These are phyloP conservation scores for Ustilaginoidea virens DNA, from an alignment of 2,329 filamentous ascomycete species.

Conservation along the genomic window DNA sequence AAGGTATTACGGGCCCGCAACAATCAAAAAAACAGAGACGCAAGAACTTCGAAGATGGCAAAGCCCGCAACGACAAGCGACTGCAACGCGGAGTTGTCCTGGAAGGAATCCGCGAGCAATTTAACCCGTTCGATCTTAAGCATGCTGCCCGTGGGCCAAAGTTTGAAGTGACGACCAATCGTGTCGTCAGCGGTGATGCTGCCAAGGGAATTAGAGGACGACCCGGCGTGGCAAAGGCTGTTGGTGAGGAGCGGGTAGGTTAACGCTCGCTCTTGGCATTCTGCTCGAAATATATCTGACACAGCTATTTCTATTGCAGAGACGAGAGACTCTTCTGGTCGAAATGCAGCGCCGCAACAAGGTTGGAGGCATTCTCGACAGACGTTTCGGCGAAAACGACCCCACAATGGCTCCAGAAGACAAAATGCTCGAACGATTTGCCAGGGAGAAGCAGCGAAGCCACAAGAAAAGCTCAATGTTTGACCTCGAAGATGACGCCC, in stretches of 20 bases:
- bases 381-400: slow-evolving; percentile 91
- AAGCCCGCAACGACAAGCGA: slow-evolving; percentile 53
- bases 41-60: slow-evolving; percentile 50
- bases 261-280: too few species aligned
- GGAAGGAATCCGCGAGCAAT: slow-evolving; percentile 78
- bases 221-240: slow-evolving; percentile 71
- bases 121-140: slow-evolving; percentile 96
- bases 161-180: slow-evolving; percentile 65
- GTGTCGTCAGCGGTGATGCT: slow-evolving; percentile 33
- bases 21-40: slow-evolving; percentile 92
- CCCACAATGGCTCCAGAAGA: slow-evolving; percentile 88
- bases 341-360: slow-evolving; percentile 86
- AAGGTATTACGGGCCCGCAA: slow-evolving; percentile 79
- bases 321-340: slow-evolving; percentile 68
- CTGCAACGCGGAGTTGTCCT: slow-evolving; percentile 64
- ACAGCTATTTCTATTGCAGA: slow-evolving; percentile 25
- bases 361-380: slow-evolving; percentile 80
- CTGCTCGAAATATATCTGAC: too few species aligned
- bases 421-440: slow-evolving; percentile 80
- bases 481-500: slow-evolving; percentile 64
- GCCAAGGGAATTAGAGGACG: slow-evolving; percentile 51
- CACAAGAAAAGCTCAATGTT: slow-evolving; percentile 71
- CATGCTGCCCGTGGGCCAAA: slow-evolving; percentile 63
- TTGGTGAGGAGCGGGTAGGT: slow-evolving; percentile 68
- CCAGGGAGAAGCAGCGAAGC: slow-evolving; percentile 66